Percentiles rank a stretch among this genome's conserved stretches.
Evolutionary conservation across 805 yeast genomes (phyloP).

Genomic region (Saturnispora silvae): DNA sequence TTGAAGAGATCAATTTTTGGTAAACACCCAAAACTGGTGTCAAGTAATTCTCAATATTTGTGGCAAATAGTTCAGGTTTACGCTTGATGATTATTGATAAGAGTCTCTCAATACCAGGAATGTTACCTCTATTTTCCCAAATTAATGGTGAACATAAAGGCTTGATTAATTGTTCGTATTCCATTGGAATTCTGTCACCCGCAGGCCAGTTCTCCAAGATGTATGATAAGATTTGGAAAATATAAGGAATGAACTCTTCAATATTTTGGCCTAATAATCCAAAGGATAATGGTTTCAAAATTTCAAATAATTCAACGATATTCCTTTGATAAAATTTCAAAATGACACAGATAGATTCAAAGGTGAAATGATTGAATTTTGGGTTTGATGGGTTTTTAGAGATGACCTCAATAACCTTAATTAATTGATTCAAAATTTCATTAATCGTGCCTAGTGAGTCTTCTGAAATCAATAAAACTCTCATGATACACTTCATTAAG

Average conservation of each 20-base stretch:
- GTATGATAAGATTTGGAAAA: slow-evolving; percentile 80
- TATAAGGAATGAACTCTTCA: slow-evolving; percentile 89
- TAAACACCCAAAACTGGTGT: slow-evolving; percentile 91
- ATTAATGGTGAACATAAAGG: slow-evolving; percentile 84
- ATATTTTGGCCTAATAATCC: slow-evolving; percentile 69
- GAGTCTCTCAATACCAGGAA: slow-evolving; percentile 84
- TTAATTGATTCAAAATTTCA: slow-evolving; percentile 50
- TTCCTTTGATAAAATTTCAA: slow-evolving; percentile 38
- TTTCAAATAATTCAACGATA: slow-evolving; percentile 32
- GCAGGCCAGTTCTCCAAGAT: slow-evolving; percentile 53
- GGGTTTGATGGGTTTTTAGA: slow-evolving; percentile 93
- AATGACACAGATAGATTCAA: slow-evolving; percentile 77
- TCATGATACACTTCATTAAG: slow-evolving; percentile 78
- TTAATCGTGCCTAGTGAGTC: slow-evolving; percentile 43
- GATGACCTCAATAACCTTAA: slow-evolving; percentile 59
- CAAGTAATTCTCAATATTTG: slow-evolving; percentile 26
- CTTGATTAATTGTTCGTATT: slow-evolving; percentile 55
- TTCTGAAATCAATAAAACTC: slow-evolving; percentile 65
- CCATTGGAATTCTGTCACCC: slow-evolving; percentile 43
- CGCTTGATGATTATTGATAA: slow-evolving; percentile 54
- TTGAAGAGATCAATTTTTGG: slow-evolving; percentile 84
- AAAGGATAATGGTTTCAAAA: slow-evolving; percentile 59
- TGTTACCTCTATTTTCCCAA: slow-evolving; percentile 90
- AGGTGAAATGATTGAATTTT: slow-evolving; percentile 77
- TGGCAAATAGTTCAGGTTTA: slow-evolving; percentile 31